A percentile compares a stretch with the other conserved stretches of the same genome.
phyloP scores from a whole-genome alignment of 148 eudicot species.

The Camellia granthamiana region DNA sequence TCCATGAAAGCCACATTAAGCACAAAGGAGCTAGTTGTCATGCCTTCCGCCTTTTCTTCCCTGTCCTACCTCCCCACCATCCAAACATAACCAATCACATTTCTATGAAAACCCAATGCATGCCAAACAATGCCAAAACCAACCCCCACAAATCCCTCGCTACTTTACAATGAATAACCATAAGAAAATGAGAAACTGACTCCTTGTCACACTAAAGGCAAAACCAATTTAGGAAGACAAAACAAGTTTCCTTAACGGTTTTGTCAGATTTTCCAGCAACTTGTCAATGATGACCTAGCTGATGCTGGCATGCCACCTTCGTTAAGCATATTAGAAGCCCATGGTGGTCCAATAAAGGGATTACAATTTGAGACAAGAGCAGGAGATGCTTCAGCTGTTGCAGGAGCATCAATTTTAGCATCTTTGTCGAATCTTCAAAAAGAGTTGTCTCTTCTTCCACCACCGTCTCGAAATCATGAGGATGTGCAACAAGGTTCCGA shows the following conservation, averaged over 20 bases:
- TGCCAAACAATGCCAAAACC: too few species aligned
- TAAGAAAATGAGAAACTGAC: too few species aligned
- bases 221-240: not conserved
- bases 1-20: too few species aligned
- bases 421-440: conserved; percentile 48
- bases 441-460: conserved; percentile 49
- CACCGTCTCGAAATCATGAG: conserved; percentile 47
- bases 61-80: too few species aligned
- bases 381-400: conserved; percentile 57
- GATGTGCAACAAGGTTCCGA: conserved; percentile 43
- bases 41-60: too few species aligned
- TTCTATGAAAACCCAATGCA: too few species aligned
- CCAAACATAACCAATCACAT: too few species aligned
- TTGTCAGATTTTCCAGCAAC: conserved; percentile 66
- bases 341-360: conserved; percentile 49
- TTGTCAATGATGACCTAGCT: conserved; percentile 41
- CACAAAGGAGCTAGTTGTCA: too few species aligned
- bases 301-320: conserved; percentile 42
- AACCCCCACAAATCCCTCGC: too few species aligned
- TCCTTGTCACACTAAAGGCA: too few species aligned
- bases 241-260: conserved; percentile 31
- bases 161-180: too few species aligned
- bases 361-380: conserved; percentile 50
- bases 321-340: conserved; percentile 63
- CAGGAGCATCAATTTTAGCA: conserved; percentile 75